These are phyloP conservation scores for Epichloe typhina DNA, from an alignment of 2,329 filamentous ascomycete genomes.

Conservation along the genomic window DNA sequence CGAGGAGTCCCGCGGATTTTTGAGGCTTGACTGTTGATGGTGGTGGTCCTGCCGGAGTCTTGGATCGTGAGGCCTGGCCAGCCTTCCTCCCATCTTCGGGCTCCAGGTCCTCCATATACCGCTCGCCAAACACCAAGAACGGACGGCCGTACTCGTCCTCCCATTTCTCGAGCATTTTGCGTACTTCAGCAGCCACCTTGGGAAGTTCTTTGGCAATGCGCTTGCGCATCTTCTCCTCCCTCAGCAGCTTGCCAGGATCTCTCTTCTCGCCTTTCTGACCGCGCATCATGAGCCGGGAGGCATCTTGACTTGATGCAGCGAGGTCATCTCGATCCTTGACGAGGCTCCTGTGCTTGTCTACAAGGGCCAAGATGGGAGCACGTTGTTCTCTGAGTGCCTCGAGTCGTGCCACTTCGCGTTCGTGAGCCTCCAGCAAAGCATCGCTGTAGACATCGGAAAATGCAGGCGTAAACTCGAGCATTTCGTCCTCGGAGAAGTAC, in stretches of 20 bases:
- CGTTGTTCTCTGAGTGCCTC: constrained; percentile 78
- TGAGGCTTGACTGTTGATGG: constrained; percentile 28
- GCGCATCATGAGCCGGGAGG: constrained; percentile 80
- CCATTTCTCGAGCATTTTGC: constrained; percentile 70
- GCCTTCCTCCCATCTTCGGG: constrained; percentile 43
- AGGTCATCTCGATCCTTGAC: constrained; percentile 80
- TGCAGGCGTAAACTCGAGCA: constrained; percentile 93
- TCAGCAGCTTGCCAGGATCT: constrained; percentile 82
- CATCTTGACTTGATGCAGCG: constrained; percentile 83
- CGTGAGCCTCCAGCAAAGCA: constrained; percentile 85
- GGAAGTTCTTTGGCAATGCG: constrained; percentile 91
- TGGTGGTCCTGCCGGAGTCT: constrained; percentile 57
- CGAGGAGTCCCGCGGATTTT: constrained; percentile 17
- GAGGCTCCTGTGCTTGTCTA: constrained; percentile 72
- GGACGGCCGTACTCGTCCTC: constrained; percentile 90
- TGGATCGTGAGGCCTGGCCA: constrained; percentile 43
- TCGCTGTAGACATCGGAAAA: constrained; percentile 97
- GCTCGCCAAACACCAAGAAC: constrained; percentile 84
- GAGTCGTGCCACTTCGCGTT: constrained; percentile 74
- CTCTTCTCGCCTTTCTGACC: constrained; percentile 88
- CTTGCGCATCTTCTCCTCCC: constrained; percentile 98
- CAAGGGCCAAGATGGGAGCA: constrained; percentile 64
- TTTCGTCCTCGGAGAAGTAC: constrained; percentile 95
- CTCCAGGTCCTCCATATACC: constrained; percentile 79
- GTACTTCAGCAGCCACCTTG: constrained; percentile 76